Evolutionary conservation across 2,329 filamentous ascomycete species (phyloP).

Genomic region (Tolypocladium tropicale): DNA sequence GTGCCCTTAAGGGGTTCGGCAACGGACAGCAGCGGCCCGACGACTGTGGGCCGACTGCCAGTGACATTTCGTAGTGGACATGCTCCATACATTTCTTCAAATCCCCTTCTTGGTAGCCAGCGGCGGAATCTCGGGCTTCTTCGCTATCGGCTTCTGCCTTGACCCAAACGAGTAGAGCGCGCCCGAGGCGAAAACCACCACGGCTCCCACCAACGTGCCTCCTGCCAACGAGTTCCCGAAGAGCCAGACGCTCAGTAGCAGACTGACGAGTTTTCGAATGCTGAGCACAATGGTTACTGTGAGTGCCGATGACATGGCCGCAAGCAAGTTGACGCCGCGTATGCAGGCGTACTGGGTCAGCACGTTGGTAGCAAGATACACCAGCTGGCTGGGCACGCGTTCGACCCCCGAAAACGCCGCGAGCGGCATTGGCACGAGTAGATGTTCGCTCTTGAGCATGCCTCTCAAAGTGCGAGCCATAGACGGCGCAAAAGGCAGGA

Average conservation of each 20-base stretch:
- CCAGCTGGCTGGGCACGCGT: constrained; percentile 55
- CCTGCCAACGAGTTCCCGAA: constrained; percentile 77
- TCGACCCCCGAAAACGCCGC: constrained; percentile 4
- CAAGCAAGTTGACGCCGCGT: constrained; percentile 88
- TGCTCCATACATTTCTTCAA: background rate
- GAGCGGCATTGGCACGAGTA: constrained; percentile 24
- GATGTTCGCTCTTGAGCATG: constrained; percentile 53
- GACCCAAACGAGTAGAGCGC: constrained; percentile 78
- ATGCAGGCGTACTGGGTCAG: constrained; percentile 93
- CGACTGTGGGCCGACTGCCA: too few relatives aligned
- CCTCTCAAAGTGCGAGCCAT: constrained; percentile 54
- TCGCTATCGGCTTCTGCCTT: constrained; percentile 9
- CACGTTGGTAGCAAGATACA: constrained; percentile 65
- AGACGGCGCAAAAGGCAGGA: constrained; percentile 59
- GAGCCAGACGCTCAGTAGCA: constrained; percentile 83
- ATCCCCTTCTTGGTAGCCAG: background rate
- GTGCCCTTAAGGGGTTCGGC: too few relatives aligned
- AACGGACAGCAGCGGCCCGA: background rate
- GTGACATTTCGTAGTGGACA: too few relatives aligned
- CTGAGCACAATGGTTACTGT: constrained; percentile 97
- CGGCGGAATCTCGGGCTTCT: background rate
- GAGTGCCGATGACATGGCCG: constrained; percentile 76
- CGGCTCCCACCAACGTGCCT: constrained; percentile 71
- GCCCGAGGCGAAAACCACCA: constrained; percentile 83
- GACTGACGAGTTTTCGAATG: constrained; percentile 84